Conservation (phyloP, 768 basidiomycete species). For the Lactifluus echinatus region DNA sequence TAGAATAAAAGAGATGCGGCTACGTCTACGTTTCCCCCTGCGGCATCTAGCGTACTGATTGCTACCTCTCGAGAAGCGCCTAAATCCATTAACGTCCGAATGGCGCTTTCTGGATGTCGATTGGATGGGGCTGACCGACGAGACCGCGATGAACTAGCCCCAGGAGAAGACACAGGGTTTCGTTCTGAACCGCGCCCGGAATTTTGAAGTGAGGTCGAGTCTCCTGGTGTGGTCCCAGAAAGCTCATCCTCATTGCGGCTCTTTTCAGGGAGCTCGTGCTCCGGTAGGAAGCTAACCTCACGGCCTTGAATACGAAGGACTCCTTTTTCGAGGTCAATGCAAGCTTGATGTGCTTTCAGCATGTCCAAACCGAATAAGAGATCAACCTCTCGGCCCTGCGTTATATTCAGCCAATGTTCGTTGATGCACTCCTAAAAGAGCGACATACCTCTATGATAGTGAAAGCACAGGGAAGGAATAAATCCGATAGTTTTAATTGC, state of each 20-base stretch:
- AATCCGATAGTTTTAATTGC: constrained; percentile 79
- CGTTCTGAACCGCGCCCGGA: constrained; percentile 44
- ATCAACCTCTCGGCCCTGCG: constrained; percentile 82
- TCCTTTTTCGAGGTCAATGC: constrained; percentile 86
- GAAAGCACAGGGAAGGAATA: constrained; percentile 83
- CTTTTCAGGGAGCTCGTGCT: constrained; percentile 89
- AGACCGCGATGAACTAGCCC: constrained; percentile 24
- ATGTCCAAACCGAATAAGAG: constrained; percentile 98
- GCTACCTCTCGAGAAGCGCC: constrained; percentile 75
- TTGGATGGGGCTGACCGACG: constrained; percentile 13
- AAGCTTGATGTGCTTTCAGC: constrained; percentile 95
- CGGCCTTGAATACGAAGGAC: constrained; percentile 88
- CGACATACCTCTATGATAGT: constrained; percentile 85
- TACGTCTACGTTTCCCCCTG: constrained; percentile 79
- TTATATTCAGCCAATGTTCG: background rate
- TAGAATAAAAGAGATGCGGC: constrained; percentile 84
- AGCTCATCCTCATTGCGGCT: constrained; percentile 39
- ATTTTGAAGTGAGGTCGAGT: background rate
- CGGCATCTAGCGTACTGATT: constrained; percentile 63
- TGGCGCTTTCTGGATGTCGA: constrained; percentile 48
- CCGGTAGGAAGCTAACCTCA: constrained; percentile 81
- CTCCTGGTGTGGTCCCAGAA: constrained; percentile 12
- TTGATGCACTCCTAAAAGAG: background rate
- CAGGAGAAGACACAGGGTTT: constrained; percentile 44
- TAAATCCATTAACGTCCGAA: constrained; percentile 62